Evolutionary conservation across 202 grass and related monocot species (phyloP), one percentile per base, ranked within the genome.

Genomic region (Zizania palustris): DNA sequence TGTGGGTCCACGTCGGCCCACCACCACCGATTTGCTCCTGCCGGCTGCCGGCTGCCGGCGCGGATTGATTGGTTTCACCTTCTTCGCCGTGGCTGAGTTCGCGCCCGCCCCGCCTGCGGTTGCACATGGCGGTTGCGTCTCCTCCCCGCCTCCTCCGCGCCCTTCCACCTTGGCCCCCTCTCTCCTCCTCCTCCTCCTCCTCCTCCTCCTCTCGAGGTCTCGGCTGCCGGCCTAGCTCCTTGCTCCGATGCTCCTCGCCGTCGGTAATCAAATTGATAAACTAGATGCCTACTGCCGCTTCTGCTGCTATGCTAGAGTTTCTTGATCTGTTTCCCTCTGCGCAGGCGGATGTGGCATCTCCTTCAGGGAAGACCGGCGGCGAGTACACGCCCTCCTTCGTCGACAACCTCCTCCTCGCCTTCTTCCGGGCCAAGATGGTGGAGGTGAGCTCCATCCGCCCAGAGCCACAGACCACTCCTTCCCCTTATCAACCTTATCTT

Each of bases 361-460:
- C 62, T 53, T 9, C 44, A 4, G 74, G 9, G 9, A 67, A 73
- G 68, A 72, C 39, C 6, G 56, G 39, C 3, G 69, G 51, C 2
- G 86, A 90, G 74, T 84, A 88, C 68, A 65, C 71, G 13, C 86
- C 79, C 4, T 82, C 88, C 15, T 89, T 91, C 45, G 75, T 80
- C 10, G 94, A 97, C 21, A 69, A 82, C 63, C 6, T 90, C 40
- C 76, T 97, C 19, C 82, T 91, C 39, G 37, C 54, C 57, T 93
- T 90, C 79, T 97, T 93, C 79, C 84, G 91, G 69, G 75, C 77
- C 54, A 97, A 92, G 79, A 97, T 97, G 91, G 94, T 97, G 82
- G 76, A 93, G 91, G 91, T 92, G 85, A 80, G 75, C 72, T 48
- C 71, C 71, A 22, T 87, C 53, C 9, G n/a, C 45, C 45, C 73